Percentiles rank a stretch among this genome's conserved stretches.
Conservation (phyloP, 768 basidiomycete genomes). For the Amanita exitialis region DNA sequence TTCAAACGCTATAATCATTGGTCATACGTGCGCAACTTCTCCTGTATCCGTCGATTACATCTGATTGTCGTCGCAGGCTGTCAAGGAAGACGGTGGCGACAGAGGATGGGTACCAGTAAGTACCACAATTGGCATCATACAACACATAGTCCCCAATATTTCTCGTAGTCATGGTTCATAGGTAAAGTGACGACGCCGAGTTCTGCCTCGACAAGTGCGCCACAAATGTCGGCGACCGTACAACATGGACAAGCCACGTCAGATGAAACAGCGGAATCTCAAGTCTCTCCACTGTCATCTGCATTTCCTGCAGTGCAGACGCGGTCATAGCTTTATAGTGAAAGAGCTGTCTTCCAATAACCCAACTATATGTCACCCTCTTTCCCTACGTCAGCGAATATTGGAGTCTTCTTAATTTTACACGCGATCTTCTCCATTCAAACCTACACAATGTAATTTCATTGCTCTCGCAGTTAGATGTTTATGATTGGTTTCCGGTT, state of each 20-base stretch:
- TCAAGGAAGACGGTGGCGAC: conserved; percentile 88
- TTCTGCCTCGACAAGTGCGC: conserved; percentile 34
- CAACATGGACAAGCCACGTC: conserved; percentile 14
- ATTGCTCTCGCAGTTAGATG: not conserved
- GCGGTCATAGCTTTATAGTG: conserved; percentile 5
- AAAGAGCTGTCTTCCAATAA: not conserved
- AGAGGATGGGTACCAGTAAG: conserved; percentile 92
- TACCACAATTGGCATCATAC: conserved; percentile 8
- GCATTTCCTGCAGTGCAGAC: conserved; percentile 56
- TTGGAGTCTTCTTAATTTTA: conserved; percentile 1
- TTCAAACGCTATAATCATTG: conserved; percentile 99
- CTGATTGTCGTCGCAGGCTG: conserved; percentile 42
- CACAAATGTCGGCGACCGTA: conserved; percentile 34
- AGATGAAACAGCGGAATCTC: conserved; percentile 36
- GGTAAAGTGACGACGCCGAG: conserved; percentile 51
- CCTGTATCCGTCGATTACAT: conserved; percentile 7
- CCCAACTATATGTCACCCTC: not conserved
- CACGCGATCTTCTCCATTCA: not conserved
- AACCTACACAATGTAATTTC: not conserved
- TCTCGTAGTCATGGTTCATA: conserved; percentile 80
- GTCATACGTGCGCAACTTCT: conserved; percentile 60
- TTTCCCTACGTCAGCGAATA: not conserved
- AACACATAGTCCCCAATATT: conserved; percentile 4
- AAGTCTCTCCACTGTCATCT: conserved; percentile 74
- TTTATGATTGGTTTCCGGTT: not conserved